Evolutionary conservation across 179 eudicot species (phyloP).

Genomic region (Silene coronaria): DNA sequence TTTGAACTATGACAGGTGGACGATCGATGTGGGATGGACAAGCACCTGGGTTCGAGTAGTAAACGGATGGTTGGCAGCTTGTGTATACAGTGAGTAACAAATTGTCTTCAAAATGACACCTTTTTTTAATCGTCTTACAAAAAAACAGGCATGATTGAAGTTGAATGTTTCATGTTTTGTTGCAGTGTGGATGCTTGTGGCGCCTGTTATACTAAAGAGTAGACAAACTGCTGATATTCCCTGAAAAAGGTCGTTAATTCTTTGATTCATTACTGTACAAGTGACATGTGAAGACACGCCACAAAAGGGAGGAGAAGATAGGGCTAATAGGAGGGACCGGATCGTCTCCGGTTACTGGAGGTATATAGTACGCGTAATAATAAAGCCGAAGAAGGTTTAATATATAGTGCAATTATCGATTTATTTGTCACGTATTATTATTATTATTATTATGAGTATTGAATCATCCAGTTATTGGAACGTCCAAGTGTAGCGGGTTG

Average conservation of each 20-base stretch:
- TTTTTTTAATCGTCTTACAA: neutral
- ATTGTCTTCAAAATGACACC: neutral
- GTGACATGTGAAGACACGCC: conserved; percentile 11
- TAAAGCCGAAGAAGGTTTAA: too few relatives aligned
- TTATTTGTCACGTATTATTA: neutral
- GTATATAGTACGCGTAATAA: neutral
- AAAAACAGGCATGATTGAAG: neutral
- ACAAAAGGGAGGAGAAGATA: neutral
- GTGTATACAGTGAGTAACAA: conserved; percentile 64
- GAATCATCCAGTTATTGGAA: neutral
- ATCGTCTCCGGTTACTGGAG: neutral
- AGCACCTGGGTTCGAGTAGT: conserved; percentile 91
- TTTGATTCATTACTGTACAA: conserved; percentile 2
- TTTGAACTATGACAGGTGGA: conserved; percentile 51
- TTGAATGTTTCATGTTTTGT: conserved; percentile 1
- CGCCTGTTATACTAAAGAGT: conserved; percentile 58
- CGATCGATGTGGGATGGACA: conserved; percentile 89
- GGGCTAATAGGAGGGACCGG: neutral
- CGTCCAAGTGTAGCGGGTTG: neutral
- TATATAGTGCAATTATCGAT: too few relatives aligned
- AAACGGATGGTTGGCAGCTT: conserved; percentile 81
- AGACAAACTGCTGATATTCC: conserved; percentile 46
- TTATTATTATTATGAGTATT: neutral
- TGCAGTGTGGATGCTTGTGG: conserved; percentile 79
- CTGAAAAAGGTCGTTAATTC: conserved; percentile 22